Evolutionary conservation across 2,329 filamentous ascomycete species (phyloP).

Genomic region (Talaromyces sp.): DNA sequence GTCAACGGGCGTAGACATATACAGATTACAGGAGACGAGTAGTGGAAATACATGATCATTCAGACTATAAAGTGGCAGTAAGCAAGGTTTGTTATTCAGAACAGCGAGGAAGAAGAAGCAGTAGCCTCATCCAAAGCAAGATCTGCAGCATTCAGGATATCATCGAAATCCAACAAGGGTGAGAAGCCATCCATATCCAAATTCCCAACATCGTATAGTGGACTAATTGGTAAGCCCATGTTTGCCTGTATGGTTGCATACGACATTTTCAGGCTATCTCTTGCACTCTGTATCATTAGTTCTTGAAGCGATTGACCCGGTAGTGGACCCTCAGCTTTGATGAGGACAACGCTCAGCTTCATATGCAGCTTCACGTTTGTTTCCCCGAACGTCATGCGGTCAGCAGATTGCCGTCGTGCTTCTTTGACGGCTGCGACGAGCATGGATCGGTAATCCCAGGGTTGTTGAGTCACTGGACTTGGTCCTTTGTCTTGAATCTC

Average conservation of each 20-base stretch:
- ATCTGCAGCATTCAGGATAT: conserved; percentile 1
- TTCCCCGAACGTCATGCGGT: conserved; percentile 9
- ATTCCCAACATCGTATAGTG: background rate
- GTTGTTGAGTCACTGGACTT: background rate
- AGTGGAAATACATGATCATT: background rate
- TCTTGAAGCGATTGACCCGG: conserved; percentile 2
- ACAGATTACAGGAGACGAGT: background rate
- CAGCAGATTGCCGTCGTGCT: background rate
- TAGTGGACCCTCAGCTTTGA: background rate
- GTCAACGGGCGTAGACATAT: background rate
- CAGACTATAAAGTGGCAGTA: background rate
- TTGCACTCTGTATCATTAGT: conserved; percentile 11
- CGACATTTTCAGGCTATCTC: conserved; percentile 4
- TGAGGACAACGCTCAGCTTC: conserved; percentile 9
- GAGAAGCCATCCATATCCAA: background rate
- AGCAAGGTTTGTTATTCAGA: background rate
- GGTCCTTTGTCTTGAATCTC: conserved; percentile 6
- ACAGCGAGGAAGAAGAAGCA: background rate
- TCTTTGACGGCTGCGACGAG: conserved; percentile 9
- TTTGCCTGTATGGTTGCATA: background rate
- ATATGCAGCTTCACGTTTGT: conserved; percentile 13
- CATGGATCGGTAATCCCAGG: conserved; percentile 8
- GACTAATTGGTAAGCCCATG: background rate
- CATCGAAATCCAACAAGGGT: conserved; percentile 3
- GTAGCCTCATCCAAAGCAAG: background rate